Evolutionary conservation across 148 eudicot genomes (phyloP).

Genomic region (Rhododendron ovatum): DNA sequence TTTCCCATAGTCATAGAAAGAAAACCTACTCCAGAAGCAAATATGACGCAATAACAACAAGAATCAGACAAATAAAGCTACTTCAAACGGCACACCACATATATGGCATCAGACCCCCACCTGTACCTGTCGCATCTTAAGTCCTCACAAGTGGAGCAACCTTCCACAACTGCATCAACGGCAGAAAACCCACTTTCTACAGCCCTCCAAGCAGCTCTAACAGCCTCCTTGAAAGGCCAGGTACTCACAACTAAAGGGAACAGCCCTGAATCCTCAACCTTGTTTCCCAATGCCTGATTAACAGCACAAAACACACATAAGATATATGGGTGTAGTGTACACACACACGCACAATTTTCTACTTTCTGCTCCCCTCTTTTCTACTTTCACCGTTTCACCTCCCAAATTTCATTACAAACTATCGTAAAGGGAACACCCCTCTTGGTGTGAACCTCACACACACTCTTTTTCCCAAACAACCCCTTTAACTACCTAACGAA

Average conservation of each 20-base stretch:
- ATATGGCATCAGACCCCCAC: conserved; percentile 17
- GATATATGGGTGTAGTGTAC: neutral
- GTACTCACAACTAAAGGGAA: conserved; percentile 86
- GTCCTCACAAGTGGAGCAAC: conserved; percentile 85
- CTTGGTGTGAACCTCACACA: neutral
- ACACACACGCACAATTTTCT: neutral
- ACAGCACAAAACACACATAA: neutral
- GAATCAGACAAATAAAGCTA: neutral
- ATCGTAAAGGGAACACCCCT: neutral
- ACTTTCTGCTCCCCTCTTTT: too few relatives aligned
- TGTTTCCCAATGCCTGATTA: conserved; percentile 43
- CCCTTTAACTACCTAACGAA: neutral
- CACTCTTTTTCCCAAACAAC: neutral
- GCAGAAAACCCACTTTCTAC: conserved; percentile 68
- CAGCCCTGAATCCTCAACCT: conserved; percentile 26
- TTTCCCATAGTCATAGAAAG: neutral
- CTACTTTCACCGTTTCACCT: neutral
- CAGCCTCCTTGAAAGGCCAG: conserved; percentile 92
- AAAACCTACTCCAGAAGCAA: neutral
- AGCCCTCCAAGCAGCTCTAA: conserved; percentile 77
- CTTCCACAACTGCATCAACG: conserved; percentile 85
- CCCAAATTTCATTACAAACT: neutral
- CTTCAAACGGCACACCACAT: neutral
- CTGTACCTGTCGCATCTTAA: conserved; percentile 93
- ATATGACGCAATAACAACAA: neutral